Evolutionary conservation across 2,329 filamentous ascomycete genomes (phyloP).

Genomic region (Fusarium pseudocircinatum): DNA sequence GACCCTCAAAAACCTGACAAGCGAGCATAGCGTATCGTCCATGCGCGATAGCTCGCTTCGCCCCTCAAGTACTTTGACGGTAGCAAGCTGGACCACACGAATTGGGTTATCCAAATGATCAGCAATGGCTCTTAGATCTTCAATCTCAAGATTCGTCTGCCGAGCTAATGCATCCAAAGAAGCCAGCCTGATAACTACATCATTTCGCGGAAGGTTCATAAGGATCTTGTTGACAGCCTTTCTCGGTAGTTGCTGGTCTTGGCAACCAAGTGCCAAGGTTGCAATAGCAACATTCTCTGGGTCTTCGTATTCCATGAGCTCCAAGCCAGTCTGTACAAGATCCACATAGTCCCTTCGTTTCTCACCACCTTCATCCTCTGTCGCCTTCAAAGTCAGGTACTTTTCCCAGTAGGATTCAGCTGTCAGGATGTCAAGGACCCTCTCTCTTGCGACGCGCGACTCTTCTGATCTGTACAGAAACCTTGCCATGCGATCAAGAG

Average conservation of each 20-base stretch:
- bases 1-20: neutral
- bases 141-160: neutral
- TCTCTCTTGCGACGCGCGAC: neutral
- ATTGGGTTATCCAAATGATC: neutral
- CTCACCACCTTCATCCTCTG: too few species aligned
- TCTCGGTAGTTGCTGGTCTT: neutral
- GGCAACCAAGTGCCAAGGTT: neutral
- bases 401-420: neutral
- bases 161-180: neutral
- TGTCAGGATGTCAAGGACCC: neutral
- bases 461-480: neutral
- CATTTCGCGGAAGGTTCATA: neutral
- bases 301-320: neutral
- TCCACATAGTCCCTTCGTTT: fast-evolving
- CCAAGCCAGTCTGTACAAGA: neutral
- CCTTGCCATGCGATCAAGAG: neutral
- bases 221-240: neutral
- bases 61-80: neutral
- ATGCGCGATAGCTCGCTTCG: neutral
- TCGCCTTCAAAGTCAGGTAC: neutral
- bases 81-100: neutral
- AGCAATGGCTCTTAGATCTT: neutral
- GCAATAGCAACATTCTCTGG: neutral
- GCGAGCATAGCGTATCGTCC: neutral
- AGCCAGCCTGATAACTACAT: neutral